Conservation (phyloP, 1,139 yeast species). For the Kodamaea anthophila region DNA sequence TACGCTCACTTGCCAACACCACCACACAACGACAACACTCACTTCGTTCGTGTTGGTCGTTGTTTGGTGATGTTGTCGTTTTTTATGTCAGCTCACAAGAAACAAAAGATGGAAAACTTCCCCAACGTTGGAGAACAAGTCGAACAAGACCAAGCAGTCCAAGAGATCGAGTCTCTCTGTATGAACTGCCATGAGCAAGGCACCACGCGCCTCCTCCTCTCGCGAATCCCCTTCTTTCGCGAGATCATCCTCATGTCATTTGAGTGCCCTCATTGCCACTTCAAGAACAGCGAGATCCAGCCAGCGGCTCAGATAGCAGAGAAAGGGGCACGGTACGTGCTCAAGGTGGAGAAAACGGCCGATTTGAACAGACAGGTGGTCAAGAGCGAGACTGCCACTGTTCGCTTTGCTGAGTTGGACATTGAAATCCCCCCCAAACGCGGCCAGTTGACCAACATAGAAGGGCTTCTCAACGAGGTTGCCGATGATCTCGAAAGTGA, state of each 20-base stretch:
- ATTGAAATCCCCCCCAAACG: constrained; percentile 93
- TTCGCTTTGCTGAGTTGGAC: constrained; percentile 77
- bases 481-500: constrained; percentile 73
- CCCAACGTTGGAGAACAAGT: constrained; percentile 44
- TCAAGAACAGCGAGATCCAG: constrained; percentile 88
- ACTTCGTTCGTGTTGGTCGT: too few species aligned
- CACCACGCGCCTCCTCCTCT: constrained; percentile 71
- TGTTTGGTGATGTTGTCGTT: too few species aligned
- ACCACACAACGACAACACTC: too few species aligned
- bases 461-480: constrained; percentile 82
- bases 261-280: constrained; percentile 90
- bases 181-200: constrained; percentile 93
- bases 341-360: constrained; percentile 61
- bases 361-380: constrained; percentile 90
- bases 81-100: constrained; percentile 12
- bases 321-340: constrained; percentile 71
- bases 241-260: constrained; percentile 94
- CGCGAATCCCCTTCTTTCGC: constrained; percentile 86
- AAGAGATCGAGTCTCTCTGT: constrained; percentile 89
- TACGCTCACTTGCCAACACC: too few species aligned
- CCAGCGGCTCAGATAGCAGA: constrained; percentile 88
- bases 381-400: constrained; percentile 82
- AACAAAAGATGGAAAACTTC: constrained; percentile 33
- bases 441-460: constrained; percentile 89
- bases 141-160: constrained; percentile 59